Evolutionary conservation across 805 yeast species (phyloP), one percentile per base, ranked within the genome.

Genomic region (Starmerella potacharoeniae): DNA sequence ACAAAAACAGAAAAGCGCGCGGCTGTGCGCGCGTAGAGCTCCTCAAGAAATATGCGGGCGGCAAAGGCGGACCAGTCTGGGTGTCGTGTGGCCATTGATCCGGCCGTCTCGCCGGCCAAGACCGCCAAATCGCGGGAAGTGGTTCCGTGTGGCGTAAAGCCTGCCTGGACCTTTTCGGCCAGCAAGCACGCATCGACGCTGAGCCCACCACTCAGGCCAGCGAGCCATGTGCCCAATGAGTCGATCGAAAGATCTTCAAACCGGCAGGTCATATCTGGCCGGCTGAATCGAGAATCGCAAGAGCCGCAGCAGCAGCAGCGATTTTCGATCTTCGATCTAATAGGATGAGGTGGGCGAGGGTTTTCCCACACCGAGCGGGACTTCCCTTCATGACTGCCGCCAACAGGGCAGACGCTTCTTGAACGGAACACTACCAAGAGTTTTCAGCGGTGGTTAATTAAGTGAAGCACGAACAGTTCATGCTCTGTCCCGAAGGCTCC

Each of bases 21-120:
- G 39, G 86, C 81, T 36, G 96, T 88, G 69, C 86, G 90, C 69
- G 85, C 86, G 72, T 89, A 96, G 64, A 91, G 76, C 67, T 85
- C 84, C 22, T 95, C 83, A 55, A 89, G 82, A 11, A 95, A 95
- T 55, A 91, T 81, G 73, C 97, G 80, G 28, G 96, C 96, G 45
- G 96, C 72, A 16, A 69, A 74, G 35, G 81, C 78, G 22, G 96
- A 95, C 66, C 91, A 90, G 71, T 91, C 96, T 16, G 97, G 97
- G 69, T 91, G 97, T 59, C 85, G 78, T 14, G 97, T 90, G 54
- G 95, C 85, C 95, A 91, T 83, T 65, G 85, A 84, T 33, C 96
- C 97, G 55, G 96, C 95, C 33, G 95, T 86, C 70, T 91, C 97
- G 37, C 97, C 95, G 48, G 96, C 86, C 55, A 65, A 56, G 3